Percentiles rank a stretch among this genome's conserved stretches.
phyloP scores from a whole-genome alignment of 345 rosid genomes.

The Citrus unshiu region DNA sequence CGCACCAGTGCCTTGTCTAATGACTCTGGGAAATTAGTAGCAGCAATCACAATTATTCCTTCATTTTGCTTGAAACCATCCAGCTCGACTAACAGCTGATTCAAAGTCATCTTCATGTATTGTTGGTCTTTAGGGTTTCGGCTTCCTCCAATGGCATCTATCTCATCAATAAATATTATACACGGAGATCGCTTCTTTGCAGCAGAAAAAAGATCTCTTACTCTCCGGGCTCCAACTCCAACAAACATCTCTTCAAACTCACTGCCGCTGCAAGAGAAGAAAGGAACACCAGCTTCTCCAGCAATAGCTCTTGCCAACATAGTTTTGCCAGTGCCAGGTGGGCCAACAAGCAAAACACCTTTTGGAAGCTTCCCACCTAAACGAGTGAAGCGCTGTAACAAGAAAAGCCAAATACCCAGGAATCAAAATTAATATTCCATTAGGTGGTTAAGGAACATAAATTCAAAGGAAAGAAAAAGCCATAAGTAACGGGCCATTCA shows the following conservation, averaged over 20 bases:
- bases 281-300: conserved; percentile 98
- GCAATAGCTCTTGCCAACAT: conserved; percentile 99
- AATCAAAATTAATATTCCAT: conserved; percentile 1
- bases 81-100: conserved; percentile 89
- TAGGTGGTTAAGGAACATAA: neutral
- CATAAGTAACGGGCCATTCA: neutral
- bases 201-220: conserved; percentile 97
- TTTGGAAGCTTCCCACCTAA: conserved; percentile 98
- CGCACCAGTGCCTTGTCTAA: conserved; percentile 93
- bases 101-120: conserved; percentile 96
- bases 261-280: conserved; percentile 99
- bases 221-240: conserved; percentile 98
- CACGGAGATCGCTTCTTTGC: conserved; percentile 98
- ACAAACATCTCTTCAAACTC: conserved; percentile 99
- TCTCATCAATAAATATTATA: conserved; percentile 95
- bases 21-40: conserved; percentile 91
- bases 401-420: conserved; percentile 7
- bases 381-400: conserved; percentile 89
- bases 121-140: conserved; percentile 94
- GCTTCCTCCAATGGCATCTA: conserved; percentile 96
- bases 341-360: conserved; percentile 96
- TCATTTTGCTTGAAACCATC: conserved; percentile 99
- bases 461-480: neutral
- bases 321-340: conserved; percentile 98
- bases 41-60: conserved; percentile 94